These are phyloP conservation scores for Botrytis byssoidea DNA, from an alignment of 2,329 filamentous ascomycete genomes.

Conservation along the genomic window DNA sequence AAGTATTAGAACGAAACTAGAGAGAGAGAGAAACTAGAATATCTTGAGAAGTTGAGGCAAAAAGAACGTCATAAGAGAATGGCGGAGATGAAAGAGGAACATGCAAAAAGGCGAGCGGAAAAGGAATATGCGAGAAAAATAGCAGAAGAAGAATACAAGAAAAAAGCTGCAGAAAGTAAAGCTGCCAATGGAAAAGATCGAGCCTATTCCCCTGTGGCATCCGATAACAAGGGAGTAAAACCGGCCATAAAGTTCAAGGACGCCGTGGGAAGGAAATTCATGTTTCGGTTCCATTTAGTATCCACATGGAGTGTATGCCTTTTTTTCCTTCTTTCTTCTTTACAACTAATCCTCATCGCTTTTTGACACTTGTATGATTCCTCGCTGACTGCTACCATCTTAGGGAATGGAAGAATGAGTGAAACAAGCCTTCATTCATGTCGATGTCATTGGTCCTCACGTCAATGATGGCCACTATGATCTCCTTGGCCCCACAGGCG, in stretches of 20 bases:
- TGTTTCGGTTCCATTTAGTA: slow-evolving; percentile 84
- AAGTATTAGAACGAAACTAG: background rate
- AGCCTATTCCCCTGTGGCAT: background rate
- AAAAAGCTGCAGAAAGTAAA: background rate
- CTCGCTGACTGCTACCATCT: background rate
- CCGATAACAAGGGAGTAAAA: background rate
- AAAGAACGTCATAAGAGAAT: background rate
- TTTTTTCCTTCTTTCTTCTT: background rate
- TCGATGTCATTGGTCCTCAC: slow-evolving; percentile 72
- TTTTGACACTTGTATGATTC: background rate
- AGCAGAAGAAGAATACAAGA: background rate
- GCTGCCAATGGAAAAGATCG: background rate
- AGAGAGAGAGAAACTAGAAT: background rate
- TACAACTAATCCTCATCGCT: slow-evolving; percentile 21
- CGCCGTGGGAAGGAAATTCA: slow-evolving; percentile 86
- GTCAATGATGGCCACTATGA: slow-evolving; percentile 80
- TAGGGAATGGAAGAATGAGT: slow-evolving; percentile 85
- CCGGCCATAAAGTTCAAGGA: slow-evolving; percentile 70
- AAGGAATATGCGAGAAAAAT: background rate
- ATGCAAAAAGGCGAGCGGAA: background rate
- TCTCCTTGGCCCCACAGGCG: slow-evolving; percentile 72
- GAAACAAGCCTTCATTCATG: slow-evolving; percentile 76
- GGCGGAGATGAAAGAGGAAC: background rate
- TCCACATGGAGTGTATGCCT: slow-evolving; percentile 70
- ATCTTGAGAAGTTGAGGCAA: background rate